Conservation (phyloP, 2,329 filamentous ascomycete species). For the Aspergillus brunneoviolaceus region DNA sequence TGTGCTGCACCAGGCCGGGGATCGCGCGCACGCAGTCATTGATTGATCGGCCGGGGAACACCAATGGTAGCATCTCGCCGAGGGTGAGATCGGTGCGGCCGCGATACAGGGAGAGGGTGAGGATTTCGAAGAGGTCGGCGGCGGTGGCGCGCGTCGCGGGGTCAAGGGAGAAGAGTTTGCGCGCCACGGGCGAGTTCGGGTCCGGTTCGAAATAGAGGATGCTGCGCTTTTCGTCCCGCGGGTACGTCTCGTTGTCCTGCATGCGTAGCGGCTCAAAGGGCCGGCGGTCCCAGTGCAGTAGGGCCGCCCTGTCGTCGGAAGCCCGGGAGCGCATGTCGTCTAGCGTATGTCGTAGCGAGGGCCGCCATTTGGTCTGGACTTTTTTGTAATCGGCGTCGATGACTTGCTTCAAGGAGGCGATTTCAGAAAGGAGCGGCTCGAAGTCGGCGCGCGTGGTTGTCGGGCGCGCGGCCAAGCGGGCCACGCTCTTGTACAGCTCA, state of each 20-base stretch:
- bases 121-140: conserved; percentile 26
- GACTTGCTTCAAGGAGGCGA: conserved; percentile 13
- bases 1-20: conserved; percentile 33
- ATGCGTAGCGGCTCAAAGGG: conserved; percentile 67
- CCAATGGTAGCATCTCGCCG: conserved; percentile 25
- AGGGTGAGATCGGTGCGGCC: conserved; percentile 26
- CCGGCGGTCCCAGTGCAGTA: conserved; percentile 68
- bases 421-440: conserved; percentile 22
- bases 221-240: conserved; percentile 43
- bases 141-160: conserved; percentile 16
- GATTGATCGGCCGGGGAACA: conserved; percentile 32
- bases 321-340: conserved; percentile 53
- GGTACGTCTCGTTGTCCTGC: conserved; percentile 64
- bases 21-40: conserved; percentile 34
- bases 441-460: conserved; percentile 19
- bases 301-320: conserved; percentile 31
- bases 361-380: conserved; percentile 30
- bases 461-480: conserved; percentile 28
- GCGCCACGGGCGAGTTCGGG: conserved; percentile 23
- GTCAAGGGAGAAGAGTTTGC: conserved; percentile 21
- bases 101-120: conserved; percentile 26
- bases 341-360: conserved; percentile 36
- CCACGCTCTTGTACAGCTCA: conserved; percentile 23
- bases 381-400: conserved; percentile 12
- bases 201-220: conserved; percentile 39